A percentile compares a stretch with the other conserved stretches of the same genome.
Evolutionary conservation across 441 rosid species (phyloP).

Genomic region (Lepidium campestre): DNA sequence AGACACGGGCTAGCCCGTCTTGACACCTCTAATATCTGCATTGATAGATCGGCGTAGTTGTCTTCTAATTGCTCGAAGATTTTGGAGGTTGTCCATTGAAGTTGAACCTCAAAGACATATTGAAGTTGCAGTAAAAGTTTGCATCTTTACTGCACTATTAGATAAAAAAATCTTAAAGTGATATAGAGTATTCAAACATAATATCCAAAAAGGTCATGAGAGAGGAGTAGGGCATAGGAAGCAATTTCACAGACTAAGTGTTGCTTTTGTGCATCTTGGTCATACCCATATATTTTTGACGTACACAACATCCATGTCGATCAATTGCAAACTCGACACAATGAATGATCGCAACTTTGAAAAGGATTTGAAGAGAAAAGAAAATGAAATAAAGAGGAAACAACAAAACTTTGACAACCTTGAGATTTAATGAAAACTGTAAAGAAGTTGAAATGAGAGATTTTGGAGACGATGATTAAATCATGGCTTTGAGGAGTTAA

Average conservation of each 20-base stretch:
- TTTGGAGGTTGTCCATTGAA: constrained; percentile 54
- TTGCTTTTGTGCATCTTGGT: constrained; percentile 49
- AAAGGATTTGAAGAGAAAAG: constrained; percentile 49
- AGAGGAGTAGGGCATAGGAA: constrained; percentile 64
- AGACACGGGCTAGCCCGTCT: too few relatives aligned
- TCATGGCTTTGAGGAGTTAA: too few relatives aligned
- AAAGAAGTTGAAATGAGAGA: too few relatives aligned
- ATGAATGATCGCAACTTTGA: constrained; percentile 56
- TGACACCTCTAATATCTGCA: constrained; percentile 36
- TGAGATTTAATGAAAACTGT: neutral
- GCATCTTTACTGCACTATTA: neutral
- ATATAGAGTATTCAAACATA: neutral
- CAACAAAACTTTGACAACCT: neutral
- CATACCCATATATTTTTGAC: constrained; percentile 71
- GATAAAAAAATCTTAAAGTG: neutral
- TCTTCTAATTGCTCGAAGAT: constrained; percentile 67
- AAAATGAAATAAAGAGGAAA: neutral
- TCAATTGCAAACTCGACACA: constrained; percentile 78
- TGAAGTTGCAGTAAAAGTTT: constrained; percentile 48
- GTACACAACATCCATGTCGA: constrained; percentile 82
- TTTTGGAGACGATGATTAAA: too few relatives aligned
- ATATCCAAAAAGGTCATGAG: constrained; percentile 82
- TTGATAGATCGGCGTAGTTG: constrained; percentile 58
- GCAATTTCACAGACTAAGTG: constrained; percentile 51
- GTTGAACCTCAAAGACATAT: constrained; percentile 59